A percentile compares a stretch with the other conserved stretches of the same genome.
phyloP scores from a whole-genome alignment of 2,329 filamentous ascomycete species.

The Curvularia spicifera region DNA sequence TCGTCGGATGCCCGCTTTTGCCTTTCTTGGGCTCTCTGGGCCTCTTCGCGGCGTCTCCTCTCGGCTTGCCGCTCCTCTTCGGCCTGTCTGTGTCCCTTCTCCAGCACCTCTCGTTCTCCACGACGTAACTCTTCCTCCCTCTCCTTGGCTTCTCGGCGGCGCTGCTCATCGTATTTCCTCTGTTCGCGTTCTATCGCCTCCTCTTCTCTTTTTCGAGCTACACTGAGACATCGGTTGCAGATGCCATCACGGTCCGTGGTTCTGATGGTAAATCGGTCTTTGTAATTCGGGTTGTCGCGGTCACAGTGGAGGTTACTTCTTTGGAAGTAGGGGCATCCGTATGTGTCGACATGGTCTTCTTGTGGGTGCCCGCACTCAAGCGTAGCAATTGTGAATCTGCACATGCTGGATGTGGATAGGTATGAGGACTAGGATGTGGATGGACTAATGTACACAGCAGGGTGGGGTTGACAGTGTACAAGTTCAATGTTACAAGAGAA shows the following conservation, averaged over 20 bases:
- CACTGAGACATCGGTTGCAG: slow-evolving; percentile 24
- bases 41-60: slow-evolving; percentile 5
- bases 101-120: slow-evolving; percentile 12
- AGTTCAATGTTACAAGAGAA: slow-evolving; percentile 10
- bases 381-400: slow-evolving; percentile 28
- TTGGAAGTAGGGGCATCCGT: slow-evolving; percentile 24
- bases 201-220: slow-evolving; percentile 19
- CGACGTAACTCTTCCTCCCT: slow-evolving; percentile 15
- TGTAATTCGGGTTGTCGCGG: slow-evolving; percentile 25
- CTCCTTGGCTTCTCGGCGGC: slow-evolving; percentile 16
- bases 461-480: background rate
- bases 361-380: slow-evolving; percentile 30
- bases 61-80: slow-evolving; percentile 10
- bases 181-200: slow-evolving; percentile 19
- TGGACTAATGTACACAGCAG: background rate
- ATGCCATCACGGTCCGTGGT: slow-evolving; percentile 22
- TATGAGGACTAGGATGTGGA: background rate
- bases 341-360: slow-evolving; percentile 28
- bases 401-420: slow-evolving; percentile 21
- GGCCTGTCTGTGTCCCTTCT: slow-evolving; percentile 8
- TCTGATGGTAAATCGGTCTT: slow-evolving; percentile 20
- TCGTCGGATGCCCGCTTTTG: slow-evolving; percentile 5
- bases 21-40: slow-evolving; percentile 1
- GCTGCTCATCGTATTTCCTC: slow-evolving; percentile 15
- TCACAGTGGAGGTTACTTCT: slow-evolving; percentile 23